These are phyloP conservation scores for Thielaviopsis cerberus DNA, from an alignment of 2,329 filamentous ascomycete genomes.

Conservation along the genomic window DNA sequence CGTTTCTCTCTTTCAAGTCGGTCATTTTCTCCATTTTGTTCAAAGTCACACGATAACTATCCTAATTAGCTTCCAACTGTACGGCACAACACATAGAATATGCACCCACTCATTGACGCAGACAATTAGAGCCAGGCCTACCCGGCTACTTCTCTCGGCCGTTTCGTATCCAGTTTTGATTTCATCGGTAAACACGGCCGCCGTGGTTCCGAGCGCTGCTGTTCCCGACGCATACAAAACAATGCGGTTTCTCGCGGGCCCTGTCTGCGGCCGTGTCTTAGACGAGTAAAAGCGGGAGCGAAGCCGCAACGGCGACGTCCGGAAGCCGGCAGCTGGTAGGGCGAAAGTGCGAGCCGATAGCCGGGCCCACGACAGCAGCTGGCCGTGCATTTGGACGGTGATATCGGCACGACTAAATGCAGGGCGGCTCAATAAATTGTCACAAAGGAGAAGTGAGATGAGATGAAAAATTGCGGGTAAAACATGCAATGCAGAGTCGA, in stretches of 20 bases:
- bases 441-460: not conserved
- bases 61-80: not conserved
- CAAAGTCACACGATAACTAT: constrained; percentile 71
- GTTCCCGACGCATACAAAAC: constrained; percentile 33
- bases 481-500: not conserved
- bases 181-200: constrained; percentile 43
- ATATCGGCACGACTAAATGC: not conserved
- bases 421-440: not conserved
- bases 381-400: constrained; percentile 2
- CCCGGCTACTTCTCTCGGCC: constrained; percentile 58
- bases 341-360: not conserved
- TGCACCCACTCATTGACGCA: constrained; percentile 67
- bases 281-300: constrained; percentile 5
- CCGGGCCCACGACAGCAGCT: constrained; percentile 9
- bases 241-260: constrained; percentile 13
- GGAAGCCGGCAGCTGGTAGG: not conserved
- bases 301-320: not conserved
- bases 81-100: not conserved
- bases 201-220: constrained; percentile 29
- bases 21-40: constrained; percentile 46
- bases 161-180: constrained; percentile 60
- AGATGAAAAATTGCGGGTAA: not conserved
- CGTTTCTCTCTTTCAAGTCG: constrained; percentile 45
- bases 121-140: constrained; percentile 53
- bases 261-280: not conserved